These are phyloP conservation scores for Neopestalotiopsis clavispora DNA, from an alignment of 2,329 filamentous ascomycete species.

Conservation along the genomic window DNA sequence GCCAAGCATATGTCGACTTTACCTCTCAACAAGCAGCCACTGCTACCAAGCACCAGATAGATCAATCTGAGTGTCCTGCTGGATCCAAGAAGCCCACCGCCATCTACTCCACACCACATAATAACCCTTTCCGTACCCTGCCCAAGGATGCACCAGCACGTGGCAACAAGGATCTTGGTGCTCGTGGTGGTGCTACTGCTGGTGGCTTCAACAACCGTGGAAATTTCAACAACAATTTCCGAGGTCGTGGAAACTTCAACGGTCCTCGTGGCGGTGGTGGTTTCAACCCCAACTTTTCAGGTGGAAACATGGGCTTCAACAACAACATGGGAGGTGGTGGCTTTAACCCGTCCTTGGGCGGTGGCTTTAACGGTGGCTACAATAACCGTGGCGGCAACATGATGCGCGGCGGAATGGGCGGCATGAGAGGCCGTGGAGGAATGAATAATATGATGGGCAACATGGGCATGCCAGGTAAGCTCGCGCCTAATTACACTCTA, in stretches of 20 bases:
- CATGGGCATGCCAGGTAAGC: conserved; percentile 20
- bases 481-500: neutral
- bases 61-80: conserved; percentile 61
- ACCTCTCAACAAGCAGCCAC: conserved; percentile 82
- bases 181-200: conserved; percentile 57
- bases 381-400: conserved; percentile 36
- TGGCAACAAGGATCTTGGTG: conserved; percentile 60
- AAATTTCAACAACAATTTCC: conserved; percentile 19
- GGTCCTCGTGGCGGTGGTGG: conserved; percentile 31
- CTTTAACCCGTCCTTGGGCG: conserved; percentile 37
- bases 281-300: conserved; percentile 36
- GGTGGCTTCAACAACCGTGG: conserved; percentile 52
- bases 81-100: conserved; percentile 74
- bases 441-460: conserved; percentile 39
- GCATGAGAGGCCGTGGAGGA: conserved; percentile 35
- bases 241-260: conserved; percentile 31
- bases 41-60: conserved; percentile 81
- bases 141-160: conserved; percentile 85
- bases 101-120: conserved; percentile 75
- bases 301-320: conserved; percentile 35
- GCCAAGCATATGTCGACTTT: conserved; percentile 85
- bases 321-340: conserved; percentile 33
- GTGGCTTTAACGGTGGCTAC: conserved; percentile 34
- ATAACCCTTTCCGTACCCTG: conserved; percentile 88
- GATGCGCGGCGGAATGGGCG: conserved; percentile 37